Evolutionary conservation across 2,329 filamentous ascomycete species (phyloP), one percentile per base, ranked within the genome.

Genomic region (Penicillium sp.): DNA sequence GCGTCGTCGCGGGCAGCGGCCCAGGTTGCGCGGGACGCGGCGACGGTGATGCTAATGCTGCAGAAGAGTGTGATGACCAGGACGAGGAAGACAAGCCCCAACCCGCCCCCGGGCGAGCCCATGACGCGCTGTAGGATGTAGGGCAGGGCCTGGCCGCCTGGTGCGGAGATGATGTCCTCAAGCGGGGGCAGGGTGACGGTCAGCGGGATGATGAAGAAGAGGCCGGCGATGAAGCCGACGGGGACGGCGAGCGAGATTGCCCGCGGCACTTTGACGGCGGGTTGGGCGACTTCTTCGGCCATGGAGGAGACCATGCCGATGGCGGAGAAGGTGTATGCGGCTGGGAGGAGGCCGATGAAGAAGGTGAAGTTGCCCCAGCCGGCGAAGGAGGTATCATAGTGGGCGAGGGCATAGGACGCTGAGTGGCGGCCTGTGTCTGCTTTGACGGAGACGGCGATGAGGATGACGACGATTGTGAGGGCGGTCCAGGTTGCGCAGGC

Each of bases 271-370:
- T 82, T 82, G 22, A 81, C 60, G 4, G 81, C 77, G 2, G 85
- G 82, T 52, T 85, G 77, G 7, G 77, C 70, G 39, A 82, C 84
- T 70, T 87, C 85, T 72, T 87, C 85, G 1, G 84, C 84, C 85
- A 87, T 87, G 9, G 82, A 82, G 0, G 83, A 80, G 55, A 87
- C 83, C 85, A 87, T 87, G 2, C 85, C 85, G 24, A 87, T 78
- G 2, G 84, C 85, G 0, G 81, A 82, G 65, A 86, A 86, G 61
- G 80, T 83, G 64, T 85, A 86, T 7, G 83, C 83, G 0, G 83
- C 78, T 2, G 85, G 85, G 2, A 88, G 74, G 10, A 87, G 78
- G 22, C 85, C 85, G 59, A 88, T 87, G 72, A 85, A 86, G 71
- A 87, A 87, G 0, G 82, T 83, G 66, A 87, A 87, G 14, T 74